Base-by-base conservation (phyloP, 169 alveolate genomes). In the Babesia bovis region DNA sequence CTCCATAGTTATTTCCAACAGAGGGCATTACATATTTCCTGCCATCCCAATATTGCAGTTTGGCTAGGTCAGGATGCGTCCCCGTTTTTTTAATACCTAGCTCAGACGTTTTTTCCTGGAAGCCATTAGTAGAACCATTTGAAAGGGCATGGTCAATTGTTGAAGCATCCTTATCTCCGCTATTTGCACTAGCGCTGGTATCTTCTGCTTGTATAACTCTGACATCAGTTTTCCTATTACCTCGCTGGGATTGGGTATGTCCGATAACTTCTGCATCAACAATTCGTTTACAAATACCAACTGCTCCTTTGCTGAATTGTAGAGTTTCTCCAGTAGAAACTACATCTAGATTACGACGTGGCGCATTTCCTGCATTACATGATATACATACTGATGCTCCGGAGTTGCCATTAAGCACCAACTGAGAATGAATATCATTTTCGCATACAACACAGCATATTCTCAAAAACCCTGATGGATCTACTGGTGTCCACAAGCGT, bases 261-360 rank as follows among this genome's bases (percentile, higher is more conserved):
- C 15, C 44, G 4, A 56, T 30, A n/a, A n/a, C n/a, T n/a, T 56
- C 66, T 4, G 61, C 15, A 0, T 12, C 60, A 4, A 63, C 60
- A 9, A 63, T 45, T 23, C 25, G 25, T n/a, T 44, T 25, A 19
- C 61, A 44, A 12, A 63, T 55, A 4, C 38, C 49, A 28, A 38
- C 28, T 6, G 73, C 5, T 4, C 21, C 38, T 30, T 25, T 25
- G 13, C 40, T 32, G 40, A 63, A 63, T 9, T 23, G 6, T 51
- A 63, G 26, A 35, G 61, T 45, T 55, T 63, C 73, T 5, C 73
- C 73, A 7, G 73, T 63, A 19, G 73, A 49, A 3, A 63, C 60
- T 0, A 63, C 49, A 6, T 44, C 52, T 17, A 47, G 30, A 9
- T 13, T 19, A 2, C 26, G 15, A 30, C 53, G 4, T 12, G 9